Evolutionary conservation across 2,329 filamentous ascomycete genomes (phyloP).

Genomic region (Dactylella cylindrospora): DNA sequence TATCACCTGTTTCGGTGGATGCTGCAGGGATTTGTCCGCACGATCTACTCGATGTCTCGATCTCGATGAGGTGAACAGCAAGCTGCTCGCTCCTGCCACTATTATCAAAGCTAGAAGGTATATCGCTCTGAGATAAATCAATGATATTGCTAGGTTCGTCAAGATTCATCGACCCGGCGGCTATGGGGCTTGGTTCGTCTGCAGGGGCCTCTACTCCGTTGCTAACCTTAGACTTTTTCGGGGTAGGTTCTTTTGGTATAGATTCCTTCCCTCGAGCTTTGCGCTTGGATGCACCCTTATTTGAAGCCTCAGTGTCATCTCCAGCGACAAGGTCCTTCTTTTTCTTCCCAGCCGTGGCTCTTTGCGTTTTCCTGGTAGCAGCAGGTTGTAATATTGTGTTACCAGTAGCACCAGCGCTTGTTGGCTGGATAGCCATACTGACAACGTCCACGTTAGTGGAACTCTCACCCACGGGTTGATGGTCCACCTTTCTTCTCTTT

Average conservation of each 20-base stretch:
- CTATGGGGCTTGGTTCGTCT: too few species aligned
- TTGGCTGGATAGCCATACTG: not conserved
- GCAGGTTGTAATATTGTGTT: not conserved
- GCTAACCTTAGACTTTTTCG: slow-evolving; percentile 21
- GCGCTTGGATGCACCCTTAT: slow-evolving; percentile 11
- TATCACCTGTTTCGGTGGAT: too few species aligned
- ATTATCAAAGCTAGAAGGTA: too few species aligned
- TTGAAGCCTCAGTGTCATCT: not conserved
- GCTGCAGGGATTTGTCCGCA: too few species aligned
- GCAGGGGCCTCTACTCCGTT: too few species aligned
- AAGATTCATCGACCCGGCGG: too few species aligned
- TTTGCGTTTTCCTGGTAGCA: not conserved
- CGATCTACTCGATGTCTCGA: too few species aligned
- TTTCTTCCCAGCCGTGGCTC: slow-evolving; percentile 13
- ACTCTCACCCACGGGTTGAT: not conserved
- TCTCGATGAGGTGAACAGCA: too few species aligned
- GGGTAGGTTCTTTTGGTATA: slow-evolving; percentile 1
- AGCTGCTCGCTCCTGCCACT: too few species aligned
- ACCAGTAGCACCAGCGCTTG: not conserved
- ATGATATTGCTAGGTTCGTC: too few species aligned
- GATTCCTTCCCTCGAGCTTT: slow-evolving; percentile 17
- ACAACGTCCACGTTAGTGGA: too few species aligned
- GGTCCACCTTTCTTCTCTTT: slow-evolving; percentile 24
- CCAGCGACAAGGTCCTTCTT: slow-evolving; percentile 3
- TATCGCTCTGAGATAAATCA: too few species aligned